Conservation (phyloP, 2,329 filamentous ascomycete species). For the Pseudonectria foliicola region DNA sequence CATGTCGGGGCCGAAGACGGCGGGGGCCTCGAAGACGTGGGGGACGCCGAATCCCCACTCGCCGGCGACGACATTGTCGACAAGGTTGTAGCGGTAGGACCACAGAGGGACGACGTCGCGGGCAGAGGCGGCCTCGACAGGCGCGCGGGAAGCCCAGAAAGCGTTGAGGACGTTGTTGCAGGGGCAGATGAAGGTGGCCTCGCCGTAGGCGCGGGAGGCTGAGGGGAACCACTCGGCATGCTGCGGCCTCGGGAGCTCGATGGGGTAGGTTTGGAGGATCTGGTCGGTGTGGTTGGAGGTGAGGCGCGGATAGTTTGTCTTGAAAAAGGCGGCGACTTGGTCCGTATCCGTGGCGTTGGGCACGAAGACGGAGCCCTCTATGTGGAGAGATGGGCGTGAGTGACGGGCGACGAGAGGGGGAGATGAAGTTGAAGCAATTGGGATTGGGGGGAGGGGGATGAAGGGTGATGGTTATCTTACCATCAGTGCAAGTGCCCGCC, state of each 20-base stretch:
- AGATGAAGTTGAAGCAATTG: background rate
- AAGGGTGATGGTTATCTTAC: too few relatives aligned
- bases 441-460: too few relatives aligned
- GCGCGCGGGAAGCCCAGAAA: constrained; percentile 15
- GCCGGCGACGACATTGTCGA: constrained; percentile 26
- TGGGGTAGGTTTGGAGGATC: constrained; percentile 35
- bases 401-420: background rate
- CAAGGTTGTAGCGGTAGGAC: constrained; percentile 44
- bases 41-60: constrained; percentile 38
- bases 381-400: constrained; percentile 3
- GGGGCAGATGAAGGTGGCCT: constrained; percentile 39
- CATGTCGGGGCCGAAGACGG: constrained; percentile 41
- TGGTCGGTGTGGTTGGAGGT: constrained; percentile 26
- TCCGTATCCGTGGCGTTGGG: constrained; percentile 27
- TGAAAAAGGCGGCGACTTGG: constrained; percentile 34
- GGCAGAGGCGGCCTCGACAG: constrained; percentile 2
- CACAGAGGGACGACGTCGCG: constrained; percentile 25
- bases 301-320: constrained; percentile 41
- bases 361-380: constrained; percentile 42
- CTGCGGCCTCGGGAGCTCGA: constrained; percentile 25
- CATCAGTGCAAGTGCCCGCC: constrained; percentile 37
- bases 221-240: constrained; percentile 39
- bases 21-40: constrained; percentile 40
- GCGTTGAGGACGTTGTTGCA: constrained; percentile 32
- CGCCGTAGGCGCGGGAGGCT: constrained; percentile 35